A percentile compares a stretch with the other conserved stretches of the same genome.
phyloP scores from a whole-genome alignment of 768 basidiomycete genomes.

The Boletus eberwhitei region DNA sequence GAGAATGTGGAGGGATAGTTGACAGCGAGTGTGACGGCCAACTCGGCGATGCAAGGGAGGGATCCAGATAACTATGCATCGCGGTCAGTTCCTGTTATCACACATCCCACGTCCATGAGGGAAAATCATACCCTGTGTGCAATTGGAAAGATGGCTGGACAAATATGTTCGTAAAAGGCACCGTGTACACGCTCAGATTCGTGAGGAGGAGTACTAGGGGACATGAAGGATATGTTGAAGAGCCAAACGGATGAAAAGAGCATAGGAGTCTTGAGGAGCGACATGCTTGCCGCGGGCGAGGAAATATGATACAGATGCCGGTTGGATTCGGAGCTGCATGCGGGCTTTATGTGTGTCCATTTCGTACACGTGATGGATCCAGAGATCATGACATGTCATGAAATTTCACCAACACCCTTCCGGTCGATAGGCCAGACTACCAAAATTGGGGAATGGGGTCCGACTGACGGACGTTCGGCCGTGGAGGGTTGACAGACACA shows the following conservation, averaged over 20 bases:
- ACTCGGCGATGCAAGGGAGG: slow-evolving; percentile 29
- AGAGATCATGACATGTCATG: not conserved
- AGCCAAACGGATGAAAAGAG: slow-evolving; percentile 27
- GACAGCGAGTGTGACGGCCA: slow-evolving; percentile 18
- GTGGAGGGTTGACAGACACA: not conserved
- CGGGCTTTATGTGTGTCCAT: slow-evolving; percentile 9
- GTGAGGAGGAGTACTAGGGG: slow-evolving; percentile 20
- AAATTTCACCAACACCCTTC: not conserved
- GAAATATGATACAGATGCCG: not conserved
- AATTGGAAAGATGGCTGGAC: slow-evolving; percentile 20
- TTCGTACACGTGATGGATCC: slow-evolving; percentile 17
- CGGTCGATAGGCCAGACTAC: not conserved
- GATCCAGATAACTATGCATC: slow-evolving; percentile 24
- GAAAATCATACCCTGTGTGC: slow-evolving; percentile 21
- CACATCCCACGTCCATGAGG: not conserved
- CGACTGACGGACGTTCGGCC: not conserved
- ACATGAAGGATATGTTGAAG: slow-evolving; percentile 26
- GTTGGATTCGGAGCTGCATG: not conserved
- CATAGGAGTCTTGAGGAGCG: slow-evolving; percentile 17
- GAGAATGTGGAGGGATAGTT: slow-evolving; percentile 17
- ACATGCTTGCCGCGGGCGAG: slow-evolving; percentile 11
- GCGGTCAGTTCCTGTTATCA: slow-evolving; percentile 1
- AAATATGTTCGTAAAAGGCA: slow-evolving; percentile 23
- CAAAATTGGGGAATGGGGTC: not conserved
- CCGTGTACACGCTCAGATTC: slow-evolving; percentile 18